A percentile compares a stretch with the other conserved stretches of the same genome.
Conservation (phyloP, 441 rosid genomes). For the Brassica balearica region DNA sequence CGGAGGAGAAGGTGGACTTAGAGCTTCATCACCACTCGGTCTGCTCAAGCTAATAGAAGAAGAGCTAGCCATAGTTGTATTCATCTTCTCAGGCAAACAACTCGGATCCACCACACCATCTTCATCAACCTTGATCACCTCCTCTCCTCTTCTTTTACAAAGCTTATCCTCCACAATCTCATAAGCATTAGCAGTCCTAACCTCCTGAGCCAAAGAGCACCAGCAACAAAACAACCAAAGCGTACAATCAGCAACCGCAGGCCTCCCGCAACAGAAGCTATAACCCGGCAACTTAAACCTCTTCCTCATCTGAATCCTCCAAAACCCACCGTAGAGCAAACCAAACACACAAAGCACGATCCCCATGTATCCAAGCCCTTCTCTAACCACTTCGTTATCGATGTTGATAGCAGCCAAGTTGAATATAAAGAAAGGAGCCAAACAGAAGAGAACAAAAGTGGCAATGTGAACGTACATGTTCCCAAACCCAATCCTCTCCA, state of each 20-base stretch:
- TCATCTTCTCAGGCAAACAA: conserved; percentile 41
- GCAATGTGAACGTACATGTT: conserved; percentile 91
- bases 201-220: conserved; percentile 93
- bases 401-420: conserved; percentile 78
- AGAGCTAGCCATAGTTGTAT: conserved; percentile 41
- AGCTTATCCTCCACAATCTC: conserved; percentile 66
- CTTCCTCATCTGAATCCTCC: conserved; percentile 90
- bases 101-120: conserved; percentile 33
- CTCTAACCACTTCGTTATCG: conserved; percentile 58
- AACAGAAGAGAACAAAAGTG: conserved; percentile 76
- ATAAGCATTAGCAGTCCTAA: conserved; percentile 70
- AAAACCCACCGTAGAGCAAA: conserved; percentile 84
- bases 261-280: conserved; percentile 62
- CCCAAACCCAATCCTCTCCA: conserved; percentile 90
- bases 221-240: conserved; percentile 86
- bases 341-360: conserved; percentile 75
- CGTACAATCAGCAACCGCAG: conserved; percentile 60
- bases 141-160: conserved; percentile 42
- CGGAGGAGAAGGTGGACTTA: conserved; percentile 69
- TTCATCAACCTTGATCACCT: conserved; percentile 30
- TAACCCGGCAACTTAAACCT: conserved; percentile 73
- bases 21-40: conserved; percentile 46
- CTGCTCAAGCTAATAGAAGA: conserved; percentile 50
- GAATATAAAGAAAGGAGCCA: conserved; percentile 90
- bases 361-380: conserved; percentile 64